Conservation (phyloP, 495 filamentous ascomycete genomes). For the Cairneyella variabilis region DNA sequence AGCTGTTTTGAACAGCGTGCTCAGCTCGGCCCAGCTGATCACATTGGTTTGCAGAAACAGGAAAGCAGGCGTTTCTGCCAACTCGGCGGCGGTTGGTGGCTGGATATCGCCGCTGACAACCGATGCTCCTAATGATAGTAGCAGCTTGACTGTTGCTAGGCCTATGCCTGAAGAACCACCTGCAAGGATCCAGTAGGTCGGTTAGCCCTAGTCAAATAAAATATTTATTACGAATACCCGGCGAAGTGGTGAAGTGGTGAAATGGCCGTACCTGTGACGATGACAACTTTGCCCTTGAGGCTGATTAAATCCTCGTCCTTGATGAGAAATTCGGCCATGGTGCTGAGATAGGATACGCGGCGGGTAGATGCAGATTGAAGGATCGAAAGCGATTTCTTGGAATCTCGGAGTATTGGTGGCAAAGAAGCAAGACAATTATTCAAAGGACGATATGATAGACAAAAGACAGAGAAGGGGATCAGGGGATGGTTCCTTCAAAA, state of each 20-base stretch:
- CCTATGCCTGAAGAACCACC: conserved; percentile 50
- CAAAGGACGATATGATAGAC: too few relatives aligned
- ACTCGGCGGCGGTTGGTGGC: conserved; percentile 28
- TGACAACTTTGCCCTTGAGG: conserved; percentile 41
- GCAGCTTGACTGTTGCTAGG: conserved; percentile 40
- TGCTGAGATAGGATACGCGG: background rate
- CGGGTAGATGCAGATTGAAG: too few relatives aligned
- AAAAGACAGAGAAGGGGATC: too few relatives aligned
- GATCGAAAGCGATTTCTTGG: too few relatives aligned
- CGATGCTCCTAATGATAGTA: conserved; percentile 40
- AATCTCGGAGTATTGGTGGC: too few relatives aligned
- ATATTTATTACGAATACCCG: too few relatives aligned
- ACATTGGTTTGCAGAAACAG: conserved; percentile 39
- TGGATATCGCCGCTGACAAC: conserved; percentile 42
- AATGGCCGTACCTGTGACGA: conserved; percentile 55
- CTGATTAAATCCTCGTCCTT: conserved; percentile 28
- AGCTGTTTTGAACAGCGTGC: conserved; percentile 36
- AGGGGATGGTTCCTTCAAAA: too few relatives aligned
- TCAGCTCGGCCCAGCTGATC: conserved; percentile 36
- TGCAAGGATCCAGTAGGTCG: conserved; percentile 17
- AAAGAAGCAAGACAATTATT: too few relatives aligned
- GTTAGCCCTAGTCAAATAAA: too few relatives aligned
- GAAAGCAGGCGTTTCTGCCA: conserved; percentile 19
- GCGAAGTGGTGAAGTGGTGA: too few relatives aligned
- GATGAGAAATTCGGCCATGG: conserved; percentile 32